Evolutionary conservation across 2,329 filamentous ascomycete species (phyloP).

Genomic region (Remersonia thermophila): DNA sequence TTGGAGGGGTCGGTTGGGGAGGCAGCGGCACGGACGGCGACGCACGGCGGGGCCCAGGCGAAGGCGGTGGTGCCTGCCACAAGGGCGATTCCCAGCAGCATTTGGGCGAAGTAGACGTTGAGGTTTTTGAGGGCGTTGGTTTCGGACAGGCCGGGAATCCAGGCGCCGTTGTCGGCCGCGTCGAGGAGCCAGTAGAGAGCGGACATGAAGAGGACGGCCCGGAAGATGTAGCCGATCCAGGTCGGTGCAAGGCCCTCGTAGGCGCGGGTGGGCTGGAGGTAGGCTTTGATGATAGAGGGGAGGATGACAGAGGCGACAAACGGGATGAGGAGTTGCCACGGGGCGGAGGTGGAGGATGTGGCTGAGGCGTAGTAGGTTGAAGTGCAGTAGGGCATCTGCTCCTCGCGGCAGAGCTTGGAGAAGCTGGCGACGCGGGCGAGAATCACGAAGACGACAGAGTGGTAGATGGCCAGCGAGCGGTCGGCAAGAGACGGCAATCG

Average conservation of each 20-base stretch:
- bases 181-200: slow-evolving; percentile 83
- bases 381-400: slow-evolving; percentile 94
- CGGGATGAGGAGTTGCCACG: slow-evolving; percentile 77
- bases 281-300: slow-evolving; percentile 65
- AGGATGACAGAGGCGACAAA: slow-evolving; percentile 60
- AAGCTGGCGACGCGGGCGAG: slow-evolving; percentile 71
- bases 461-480: slow-evolving; percentile 65
- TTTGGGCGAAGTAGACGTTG: slow-evolving; percentile 67
- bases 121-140: slow-evolving; percentile 56
- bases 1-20: slow-evolving; percentile 29
- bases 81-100: slow-evolving; percentile 66
- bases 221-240: slow-evolving; percentile 75
- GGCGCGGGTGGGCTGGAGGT: slow-evolving; percentile 69
- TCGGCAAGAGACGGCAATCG: slow-evolving; percentile 55
- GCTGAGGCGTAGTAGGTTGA: slow-evolving; percentile 93
- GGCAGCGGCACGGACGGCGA: slow-evolving; percentile 52
- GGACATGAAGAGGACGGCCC: slow-evolving; percentile 59
- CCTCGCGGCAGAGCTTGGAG: slow-evolving; percentile 87
- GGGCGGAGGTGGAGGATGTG: slow-evolving; percentile 81
- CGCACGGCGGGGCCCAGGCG: slow-evolving; percentile 71
- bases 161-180: slow-evolving; percentile 73
- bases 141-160: slow-evolving; percentile 48
- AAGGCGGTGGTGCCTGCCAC: slow-evolving; percentile 78
- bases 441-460: slow-evolving; percentile 71
- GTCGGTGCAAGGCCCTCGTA: slow-evolving; percentile 76